These are phyloP conservation scores for Epichloe uncinata DNA, from an alignment of 2,329 filamentous ascomycete species.

Conservation along the genomic window DNA sequence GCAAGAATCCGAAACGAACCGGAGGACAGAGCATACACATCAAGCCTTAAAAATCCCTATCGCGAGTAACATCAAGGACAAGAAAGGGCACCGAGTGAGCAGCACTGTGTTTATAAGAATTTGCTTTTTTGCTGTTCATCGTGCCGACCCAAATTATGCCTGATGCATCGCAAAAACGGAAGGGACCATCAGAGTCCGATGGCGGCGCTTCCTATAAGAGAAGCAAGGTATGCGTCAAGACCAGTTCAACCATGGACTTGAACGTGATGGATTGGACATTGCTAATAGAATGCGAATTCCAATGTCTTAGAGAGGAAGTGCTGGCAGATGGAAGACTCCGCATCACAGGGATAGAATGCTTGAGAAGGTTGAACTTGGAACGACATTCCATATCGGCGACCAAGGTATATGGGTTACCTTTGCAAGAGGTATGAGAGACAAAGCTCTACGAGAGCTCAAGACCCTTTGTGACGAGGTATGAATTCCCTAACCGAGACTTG, in stretches of 20 bases:
- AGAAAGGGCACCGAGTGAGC: too few relatives aligned
- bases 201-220: slow-evolving; percentile 21
- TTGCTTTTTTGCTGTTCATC: not conserved
- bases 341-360: slow-evolving; percentile 40
- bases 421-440: slow-evolving; percentile 55
- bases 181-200: slow-evolving; percentile 16
- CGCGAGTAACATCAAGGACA: too few relatives aligned
- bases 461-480: slow-evolving; percentile 53
- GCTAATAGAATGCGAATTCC: not conserved
- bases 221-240: slow-evolving; percentile 24
- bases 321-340: slow-evolving; percentile 48
- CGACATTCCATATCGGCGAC: slow-evolving; percentile 51
- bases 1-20: not conserved
- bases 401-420: slow-evolving; percentile 69
- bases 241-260: not conserved
- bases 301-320: slow-evolving; percentile 31
- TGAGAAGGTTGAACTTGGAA: slow-evolving; percentile 27
- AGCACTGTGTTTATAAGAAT: not conserved
- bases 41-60: too few relatives aligned
- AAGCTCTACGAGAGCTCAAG: slow-evolving; percentile 54
- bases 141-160: slow-evolving; percentile 13
- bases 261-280: not conserved
- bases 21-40: not conserved
- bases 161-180: slow-evolving; percentile 22
- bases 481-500: not conserved